Evolutionary conservation across 2,329 filamentous ascomycete genomes (phyloP), one percentile per base, ranked within the genome.

Genomic region (Trichoderma guizhouense): DNA sequence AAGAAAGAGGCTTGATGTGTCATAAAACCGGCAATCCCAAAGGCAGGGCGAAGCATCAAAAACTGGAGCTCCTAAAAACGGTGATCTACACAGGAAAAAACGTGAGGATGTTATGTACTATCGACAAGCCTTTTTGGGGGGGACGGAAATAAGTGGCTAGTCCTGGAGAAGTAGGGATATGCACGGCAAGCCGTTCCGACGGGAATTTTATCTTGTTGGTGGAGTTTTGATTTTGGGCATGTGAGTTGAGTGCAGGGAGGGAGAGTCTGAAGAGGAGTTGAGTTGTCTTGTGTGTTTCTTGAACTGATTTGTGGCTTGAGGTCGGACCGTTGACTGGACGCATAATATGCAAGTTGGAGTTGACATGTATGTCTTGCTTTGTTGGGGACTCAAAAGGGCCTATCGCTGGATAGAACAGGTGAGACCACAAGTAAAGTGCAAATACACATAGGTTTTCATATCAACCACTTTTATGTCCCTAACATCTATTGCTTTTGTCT

Each of bases 131-230:
- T 28, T 67, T 57, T n/a, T 43, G 14, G 39, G 18, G 18, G 28
- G 18, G 47, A 36, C 15, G 36, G 7, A 18, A 32, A 18, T 14
- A 34, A 32, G 32, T 15, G 43, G 43, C 28, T 34, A 28, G 21
- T 24, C 55, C 18, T 47, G 36, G 61, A 58, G 51, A 24, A 58
- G 65, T 68, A 68, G 51, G 53, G 65, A 68, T 58, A 53, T 30
- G 65, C 65, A 68, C 65, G 65, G 65, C 53, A 68, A 12, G 18
- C 24, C 28, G 15, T 58, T 43, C 65, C 47, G 64, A 57, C 64
- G 47, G 64, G 64, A 28, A 67, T 57, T 57, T 66, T 47, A n/a
- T n/a, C 3, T 11, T 51, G 36, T 67, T 43, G 34, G 32, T 57
- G 28, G 30, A 36, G 32, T 57, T 11, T 57, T 18, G 36, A 39